Evolutionary conservation across 1,284 basidiomycete genomes (phyloP).

Genomic region (Trichosporon faecale): DNA sequence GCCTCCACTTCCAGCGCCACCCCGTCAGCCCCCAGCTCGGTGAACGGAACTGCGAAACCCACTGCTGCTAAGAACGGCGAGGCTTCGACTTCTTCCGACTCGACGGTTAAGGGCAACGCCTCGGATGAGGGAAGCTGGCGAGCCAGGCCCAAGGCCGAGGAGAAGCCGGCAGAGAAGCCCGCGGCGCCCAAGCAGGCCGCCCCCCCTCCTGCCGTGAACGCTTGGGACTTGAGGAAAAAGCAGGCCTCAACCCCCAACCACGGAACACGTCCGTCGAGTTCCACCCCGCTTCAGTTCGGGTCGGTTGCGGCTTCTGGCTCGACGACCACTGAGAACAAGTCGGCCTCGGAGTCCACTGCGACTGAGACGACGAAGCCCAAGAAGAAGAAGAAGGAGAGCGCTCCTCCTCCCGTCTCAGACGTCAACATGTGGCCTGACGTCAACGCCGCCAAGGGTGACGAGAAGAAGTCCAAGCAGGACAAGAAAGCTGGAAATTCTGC

Average conservation of each 20-base stretch:
- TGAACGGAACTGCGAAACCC: background rate
- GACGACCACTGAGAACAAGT: background rate
- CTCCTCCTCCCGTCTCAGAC: slow-evolving; percentile 32
- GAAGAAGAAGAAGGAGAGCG: slow-evolving; percentile 22
- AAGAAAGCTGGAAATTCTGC: slow-evolving; percentile 22
- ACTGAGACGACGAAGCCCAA: slow-evolving; percentile 18
- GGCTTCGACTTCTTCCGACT: slow-evolving; percentile 9
- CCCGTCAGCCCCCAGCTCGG: background rate
- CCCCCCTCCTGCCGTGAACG: slow-evolving; percentile 39
- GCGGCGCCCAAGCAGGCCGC: slow-evolving; percentile 22
- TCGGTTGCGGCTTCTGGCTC: slow-evolving; percentile 8
- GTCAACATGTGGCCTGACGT: slow-evolving; percentile 45
- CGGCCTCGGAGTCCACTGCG: background rate
- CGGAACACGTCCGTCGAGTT: background rate
- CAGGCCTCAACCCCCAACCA: slow-evolving; percentile 1
- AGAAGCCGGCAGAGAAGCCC: slow-evolving; percentile 14
- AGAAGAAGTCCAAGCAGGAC: slow-evolving; percentile 34
- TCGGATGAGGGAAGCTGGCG: slow-evolving; percentile 41
- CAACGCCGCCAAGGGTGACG: slow-evolving; percentile 30
- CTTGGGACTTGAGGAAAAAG: slow-evolving; percentile 47
- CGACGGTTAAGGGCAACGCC: slow-evolving; percentile 18
- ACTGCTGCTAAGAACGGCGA: background rate
- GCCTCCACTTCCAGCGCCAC: slow-evolving; percentile 1
- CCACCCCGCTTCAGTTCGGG: slow-evolving; percentile 15
- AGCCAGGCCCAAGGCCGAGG: slow-evolving; percentile 24